These are phyloP conservation scores for Crithidia expoeki DNA, from an alignment of 208 protist genomes.

Conservation along the genomic window DNA sequence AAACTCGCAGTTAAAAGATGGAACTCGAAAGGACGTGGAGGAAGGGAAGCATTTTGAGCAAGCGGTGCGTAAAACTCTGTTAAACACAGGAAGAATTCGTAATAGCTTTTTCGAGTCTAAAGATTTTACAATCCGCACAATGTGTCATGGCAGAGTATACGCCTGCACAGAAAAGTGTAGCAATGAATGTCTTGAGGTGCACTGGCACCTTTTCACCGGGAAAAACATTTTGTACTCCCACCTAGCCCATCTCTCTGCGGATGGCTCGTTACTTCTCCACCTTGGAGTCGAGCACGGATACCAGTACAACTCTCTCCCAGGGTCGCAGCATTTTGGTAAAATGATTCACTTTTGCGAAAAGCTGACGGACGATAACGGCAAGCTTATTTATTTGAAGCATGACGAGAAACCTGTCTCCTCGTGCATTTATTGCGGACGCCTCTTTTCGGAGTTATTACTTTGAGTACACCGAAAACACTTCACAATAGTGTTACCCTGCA, in stretches of 20 bases:
- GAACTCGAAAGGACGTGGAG: conserved; percentile 15
- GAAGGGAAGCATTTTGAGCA: conserved; percentile 13
- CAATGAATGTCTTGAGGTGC: conserved; percentile 66
- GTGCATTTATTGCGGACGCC: conserved; percentile 79
- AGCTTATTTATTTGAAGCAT: conserved; percentile 51
- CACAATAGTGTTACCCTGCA: too few relatives aligned
- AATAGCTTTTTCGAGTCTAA: conserved; percentile 84
- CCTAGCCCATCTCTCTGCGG: conserved; percentile 70
- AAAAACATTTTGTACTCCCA: conserved; percentile 78
- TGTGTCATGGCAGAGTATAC: conserved; percentile 76
- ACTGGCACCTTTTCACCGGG: conserved; percentile 83
- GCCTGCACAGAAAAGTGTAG: conserved; percentile 74
- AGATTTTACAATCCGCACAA: conserved; percentile 61
- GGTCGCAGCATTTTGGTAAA: conserved; percentile 72
- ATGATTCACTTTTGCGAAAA: conserved; percentile 79
- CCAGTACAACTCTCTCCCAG: conserved; percentile 88
- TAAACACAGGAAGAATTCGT: conserved; percentile 74
- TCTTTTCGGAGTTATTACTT: conserved; percentile 61
- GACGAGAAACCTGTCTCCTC: conserved; percentile 49
- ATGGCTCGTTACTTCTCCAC: conserved; percentile 65
- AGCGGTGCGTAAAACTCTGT: conserved; percentile 58
- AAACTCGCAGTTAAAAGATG: neutral
- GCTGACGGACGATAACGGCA: conserved; percentile 44
- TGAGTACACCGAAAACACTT: too few relatives aligned
- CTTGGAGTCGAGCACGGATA: conserved; percentile 82